These are phyloP conservation scores for Capronia epimyces DNA, from an alignment of 2,329 filamentous ascomycete genomes.

Conservation along the genomic window DNA sequence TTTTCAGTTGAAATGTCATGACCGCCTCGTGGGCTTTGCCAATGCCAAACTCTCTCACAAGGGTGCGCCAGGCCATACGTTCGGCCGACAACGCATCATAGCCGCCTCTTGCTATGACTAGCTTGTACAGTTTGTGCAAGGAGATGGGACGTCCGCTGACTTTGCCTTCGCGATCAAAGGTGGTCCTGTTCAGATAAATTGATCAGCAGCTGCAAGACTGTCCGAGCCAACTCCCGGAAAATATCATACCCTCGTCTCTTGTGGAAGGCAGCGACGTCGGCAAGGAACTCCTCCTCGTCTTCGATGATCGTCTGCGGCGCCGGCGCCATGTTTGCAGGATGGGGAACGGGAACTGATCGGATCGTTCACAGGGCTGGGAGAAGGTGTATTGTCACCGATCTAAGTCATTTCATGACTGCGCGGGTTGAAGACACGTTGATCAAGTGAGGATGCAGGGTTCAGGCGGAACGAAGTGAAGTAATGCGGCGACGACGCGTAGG, in stretches of 20 bases:
- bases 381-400: background rate
- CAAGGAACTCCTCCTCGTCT: slow-evolving; percentile 75
- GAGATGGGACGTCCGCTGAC: slow-evolving; percentile 72
- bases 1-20: slow-evolving; percentile 81
- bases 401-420: background rate
- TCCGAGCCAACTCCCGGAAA: slow-evolving; percentile 15
- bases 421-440: background rate
- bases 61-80: slow-evolving; percentile 77
- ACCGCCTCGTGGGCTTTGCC: slow-evolving; percentile 70
- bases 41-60: slow-evolving; percentile 71
- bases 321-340: slow-evolving; percentile 15
- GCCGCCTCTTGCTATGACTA: slow-evolving; percentile 69
- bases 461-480: background rate
- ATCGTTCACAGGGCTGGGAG: background rate
- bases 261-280: slow-evolving; percentile 67
- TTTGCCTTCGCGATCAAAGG: slow-evolving; percentile 74
- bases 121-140: slow-evolving; percentile 70
- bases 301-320: slow-evolving; percentile 24
- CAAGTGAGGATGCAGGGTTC: background rate
- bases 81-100: slow-evolving; percentile 80
- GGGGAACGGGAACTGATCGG: background rate
- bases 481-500: background rate
- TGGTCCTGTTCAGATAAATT: slow-evolving; percentile 48
- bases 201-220: slow-evolving; percentile 6
- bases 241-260: slow-evolving; percentile 61